Evolutionary conservation across 1,139 yeast genomes (phyloP), one percentile per base, ranked within the genome.

Genomic region (Saccharomyces hybrid): DNA sequence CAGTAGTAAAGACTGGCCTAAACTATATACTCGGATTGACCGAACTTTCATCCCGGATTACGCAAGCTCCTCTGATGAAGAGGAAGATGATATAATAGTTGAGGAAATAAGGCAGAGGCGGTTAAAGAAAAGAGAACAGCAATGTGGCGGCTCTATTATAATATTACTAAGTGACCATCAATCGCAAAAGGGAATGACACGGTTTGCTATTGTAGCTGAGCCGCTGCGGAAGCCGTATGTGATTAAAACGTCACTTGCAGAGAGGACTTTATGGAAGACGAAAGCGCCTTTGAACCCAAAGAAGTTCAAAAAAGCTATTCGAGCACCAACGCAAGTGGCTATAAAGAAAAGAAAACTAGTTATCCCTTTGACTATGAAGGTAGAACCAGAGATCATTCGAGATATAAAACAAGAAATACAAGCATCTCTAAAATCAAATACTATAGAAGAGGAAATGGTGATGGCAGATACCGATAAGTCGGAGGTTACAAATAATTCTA

Each of bases 41-140:
- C 58, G 66, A 51, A 56, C 54, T 19, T 52, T 56, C 19, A 47
- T 65, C 5, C 38, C 57, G 2, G 62, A 62, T 19, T 66, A 67
- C 47, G 60, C 58, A 26, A 65, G 68, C 51, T 66, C 70, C 1
- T 63, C 70, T 2, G 71, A 68, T 49, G 70, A 66, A 48, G 71
- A 64, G 28, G 70, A 68, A 54, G 63, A 62, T 7, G 25, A 23
- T 5, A 49, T 68, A 54, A 50, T 47, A 31, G 52, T 55, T 3
- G 61, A 60, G 13, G 55, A 57, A n/a, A 60, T 63, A 13, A 55
- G 57, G 47, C 53, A 49, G 4, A 60, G 57, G 38, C 55, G 66
- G 48, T 55, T 55, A 41, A 14, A n/a, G 13, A 55, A 47, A 25
- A 56, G 62, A 34, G 63, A 59, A 42, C 44, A 48, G 11, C 57